A percentile compares a stretch with the other conserved stretches of the same genome.
These are phyloP conservation scores for Paecilomyces niveus DNA, from an alignment of 2,329 filamentous ascomycete species.

Conservation along the genomic window DNA sequence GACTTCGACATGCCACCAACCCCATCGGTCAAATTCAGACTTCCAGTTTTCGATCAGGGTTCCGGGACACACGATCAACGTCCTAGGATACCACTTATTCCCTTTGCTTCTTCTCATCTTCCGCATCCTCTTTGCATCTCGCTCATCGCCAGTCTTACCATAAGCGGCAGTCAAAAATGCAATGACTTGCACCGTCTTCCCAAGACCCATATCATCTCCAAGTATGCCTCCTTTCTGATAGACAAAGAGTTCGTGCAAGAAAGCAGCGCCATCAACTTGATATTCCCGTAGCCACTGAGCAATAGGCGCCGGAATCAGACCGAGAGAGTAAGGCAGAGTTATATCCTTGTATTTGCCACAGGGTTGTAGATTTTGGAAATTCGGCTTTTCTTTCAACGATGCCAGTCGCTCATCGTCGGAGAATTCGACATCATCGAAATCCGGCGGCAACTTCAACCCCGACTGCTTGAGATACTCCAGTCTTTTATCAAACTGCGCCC, in stretches of 20 bases:
- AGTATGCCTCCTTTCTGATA: conserved; percentile 86
- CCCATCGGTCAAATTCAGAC: conserved; percentile 80
- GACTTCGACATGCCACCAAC: conserved; percentile 84
- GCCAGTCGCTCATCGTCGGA: conserved; percentile 61
- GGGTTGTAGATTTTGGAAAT: conserved; percentile 56
- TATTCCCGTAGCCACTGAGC: conserved; percentile 90
- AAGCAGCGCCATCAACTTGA: conserved; percentile 76
- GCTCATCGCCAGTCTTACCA: conserved; percentile 84
- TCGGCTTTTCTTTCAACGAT: conserved; percentile 61
- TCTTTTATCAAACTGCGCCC: conserved; percentile 60
- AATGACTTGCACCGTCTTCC: conserved; percentile 94
- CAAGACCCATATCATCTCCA: conserved; percentile 95
- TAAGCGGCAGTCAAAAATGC: conserved; percentile 87
- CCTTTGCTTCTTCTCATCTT: conserved; percentile 61
- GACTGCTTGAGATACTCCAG: conserved; percentile 54
- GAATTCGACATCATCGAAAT: conserved; percentile 68
- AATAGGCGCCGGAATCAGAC: conserved; percentile 78
- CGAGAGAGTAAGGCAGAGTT: conserved; percentile 64
- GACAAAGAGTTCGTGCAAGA: conserved; percentile 82
- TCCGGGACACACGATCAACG: conserved; percentile 82
- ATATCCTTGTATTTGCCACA: conserved; percentile 69
- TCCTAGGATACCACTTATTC: conserved; percentile 70
- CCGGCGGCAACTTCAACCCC: conserved; percentile 69
- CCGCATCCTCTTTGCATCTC: conserved; percentile 79
- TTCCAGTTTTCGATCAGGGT: conserved; percentile 88